phyloP scores from a whole-genome alignment of 495 filamentous ascomycete species.

The Cryomyces minteri region DNA sequence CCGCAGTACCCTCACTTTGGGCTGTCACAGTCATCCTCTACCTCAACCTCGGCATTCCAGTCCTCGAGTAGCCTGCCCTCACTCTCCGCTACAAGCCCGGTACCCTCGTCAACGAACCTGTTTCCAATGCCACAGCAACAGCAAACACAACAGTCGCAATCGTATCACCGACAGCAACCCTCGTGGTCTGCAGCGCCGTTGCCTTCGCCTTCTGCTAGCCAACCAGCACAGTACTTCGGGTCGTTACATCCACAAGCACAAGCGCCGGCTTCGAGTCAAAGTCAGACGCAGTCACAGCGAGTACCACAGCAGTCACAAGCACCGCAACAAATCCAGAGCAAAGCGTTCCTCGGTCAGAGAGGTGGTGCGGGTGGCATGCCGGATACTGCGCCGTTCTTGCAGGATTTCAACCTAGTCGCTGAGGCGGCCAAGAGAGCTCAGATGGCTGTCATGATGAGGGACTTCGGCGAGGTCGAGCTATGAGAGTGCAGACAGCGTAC shows the following conservation, averaged over 20 bases:
- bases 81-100: constrained; percentile 2
- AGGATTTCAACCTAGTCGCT: constrained; percentile 74
- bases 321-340: constrained; percentile 4
- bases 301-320: not conserved
- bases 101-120: too few species aligned
- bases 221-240: not conserved
- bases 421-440: constrained; percentile 89
- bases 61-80: constrained; percentile 15
- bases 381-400: constrained; percentile 38
- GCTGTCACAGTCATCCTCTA: not conserved
- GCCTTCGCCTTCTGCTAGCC: too few species aligned
- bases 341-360: not conserved
- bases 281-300: too few species aligned
- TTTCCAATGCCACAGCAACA: too few species aligned
- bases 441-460: constrained; percentile 69
- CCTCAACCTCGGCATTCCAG: constrained; percentile 13
- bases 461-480: constrained; percentile 50
- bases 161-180: too few species aligned
- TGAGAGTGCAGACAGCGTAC: constrained; percentile 15
- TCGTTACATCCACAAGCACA: not conserved
- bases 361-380: constrained; percentile 13
- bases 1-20: too few species aligned
- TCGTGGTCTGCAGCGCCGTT: too few species aligned
- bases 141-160: too few species aligned
- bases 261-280: not conserved